These are phyloP conservation scores for Rhynchospora tenuis DNA, from an alignment of 176 grass and related monocot genomes.

Conservation along the genomic window DNA sequence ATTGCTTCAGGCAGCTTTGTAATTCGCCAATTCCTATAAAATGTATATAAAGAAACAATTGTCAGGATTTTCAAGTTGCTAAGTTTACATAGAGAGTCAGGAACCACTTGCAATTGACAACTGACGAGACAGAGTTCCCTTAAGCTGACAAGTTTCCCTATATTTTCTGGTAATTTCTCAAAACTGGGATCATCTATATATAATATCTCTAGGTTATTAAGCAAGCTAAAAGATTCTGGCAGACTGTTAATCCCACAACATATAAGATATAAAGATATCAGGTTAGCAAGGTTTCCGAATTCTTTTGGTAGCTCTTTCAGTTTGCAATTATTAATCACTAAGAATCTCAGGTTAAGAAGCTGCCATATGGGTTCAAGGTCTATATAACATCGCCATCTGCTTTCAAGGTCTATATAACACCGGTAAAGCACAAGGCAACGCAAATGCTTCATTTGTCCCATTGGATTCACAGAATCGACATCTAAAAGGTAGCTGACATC, in stretches of 20 bases:
- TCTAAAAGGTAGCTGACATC: too few species aligned
- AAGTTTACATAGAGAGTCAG: constrained; percentile 3
- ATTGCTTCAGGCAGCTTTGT: not conserved
- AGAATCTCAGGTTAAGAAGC: too few species aligned
- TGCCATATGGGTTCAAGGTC: not conserved
- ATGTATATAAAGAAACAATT: not conserved
- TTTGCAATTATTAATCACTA: too few species aligned
- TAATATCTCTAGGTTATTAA: not conserved
- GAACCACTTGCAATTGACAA: not conserved
- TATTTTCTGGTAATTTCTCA: not conserved
- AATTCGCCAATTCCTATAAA: not conserved
- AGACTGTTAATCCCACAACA: not conserved
- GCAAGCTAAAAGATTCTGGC: not conserved
- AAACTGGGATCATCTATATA: not conserved
- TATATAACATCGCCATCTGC: too few species aligned
- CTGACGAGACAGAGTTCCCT: not conserved
- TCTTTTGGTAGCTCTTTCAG: not conserved
- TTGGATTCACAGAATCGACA: not conserved
- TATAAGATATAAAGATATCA: not conserved
- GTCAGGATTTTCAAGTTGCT: not conserved
- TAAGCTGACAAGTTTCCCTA: not conserved
- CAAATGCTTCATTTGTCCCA: not conserved
- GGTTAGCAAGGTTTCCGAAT: not conserved
- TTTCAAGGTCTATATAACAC: not conserved
- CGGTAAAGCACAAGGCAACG: too few species aligned